These are phyloP conservation scores for Puccinia novopanici DNA, from an alignment of 1,284 basidiomycete genomes.

Conservation along the genomic window DNA sequence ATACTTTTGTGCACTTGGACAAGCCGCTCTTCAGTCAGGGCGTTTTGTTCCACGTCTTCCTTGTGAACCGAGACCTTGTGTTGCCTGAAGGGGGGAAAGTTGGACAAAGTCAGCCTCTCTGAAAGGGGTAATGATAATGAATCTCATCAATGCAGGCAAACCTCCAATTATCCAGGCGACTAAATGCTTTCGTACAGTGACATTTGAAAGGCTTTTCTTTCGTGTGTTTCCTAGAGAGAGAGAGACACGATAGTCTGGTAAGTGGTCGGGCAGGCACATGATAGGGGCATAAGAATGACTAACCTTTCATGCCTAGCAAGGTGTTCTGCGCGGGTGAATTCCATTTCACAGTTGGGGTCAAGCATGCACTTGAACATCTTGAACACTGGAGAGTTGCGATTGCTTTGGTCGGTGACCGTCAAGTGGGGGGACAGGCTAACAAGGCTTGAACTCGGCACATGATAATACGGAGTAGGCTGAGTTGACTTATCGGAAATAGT, in stretches of 20 bases:
- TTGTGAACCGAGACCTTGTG: conserved; percentile 44
- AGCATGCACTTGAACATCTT: conserved; percentile 48
- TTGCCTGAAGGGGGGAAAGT: no score
- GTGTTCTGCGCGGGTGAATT: conserved; percentile 47
- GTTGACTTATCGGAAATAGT: background rate
- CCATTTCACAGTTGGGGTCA: conserved; percentile 49
- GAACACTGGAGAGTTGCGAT: conserved; percentile 5
- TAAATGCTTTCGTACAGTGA: conserved; percentile 43
- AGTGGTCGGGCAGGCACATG: background rate
- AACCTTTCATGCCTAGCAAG: conserved; percentile 46
- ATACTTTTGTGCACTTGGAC: conserved; percentile 43
- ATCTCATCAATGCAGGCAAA: background rate
- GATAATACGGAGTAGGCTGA: background rate
- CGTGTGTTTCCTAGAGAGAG: conserved; percentile 32
- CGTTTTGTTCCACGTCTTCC: conserved; percentile 13
- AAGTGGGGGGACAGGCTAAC: background rate
- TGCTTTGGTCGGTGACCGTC: background rate
- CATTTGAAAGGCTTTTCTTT: conserved; percentile 49
- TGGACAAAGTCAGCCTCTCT: no score
- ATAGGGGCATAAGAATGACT: background rate
- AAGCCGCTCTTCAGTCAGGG: conserved; percentile 31
- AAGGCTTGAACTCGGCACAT: background rate
- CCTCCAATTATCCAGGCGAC: conserved; percentile 50
- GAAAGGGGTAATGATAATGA: background rate
- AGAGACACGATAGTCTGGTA: background rate